Conservation (phyloP, 139 green algal species). For the Tetraselmis striata region DNA sequence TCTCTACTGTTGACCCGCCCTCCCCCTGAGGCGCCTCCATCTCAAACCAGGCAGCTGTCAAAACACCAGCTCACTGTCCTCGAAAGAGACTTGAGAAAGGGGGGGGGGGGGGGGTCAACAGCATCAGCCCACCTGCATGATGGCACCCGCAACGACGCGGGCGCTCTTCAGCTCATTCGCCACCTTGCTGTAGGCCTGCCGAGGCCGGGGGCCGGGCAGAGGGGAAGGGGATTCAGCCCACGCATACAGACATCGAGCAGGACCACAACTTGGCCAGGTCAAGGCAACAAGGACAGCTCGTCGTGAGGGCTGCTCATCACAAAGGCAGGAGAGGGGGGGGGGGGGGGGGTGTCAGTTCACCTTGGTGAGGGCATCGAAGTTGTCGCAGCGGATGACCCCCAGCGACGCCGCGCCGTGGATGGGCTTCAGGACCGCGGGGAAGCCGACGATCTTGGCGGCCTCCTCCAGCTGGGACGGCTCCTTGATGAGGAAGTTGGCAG, state of each 20-base stretch:
- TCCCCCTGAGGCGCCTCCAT: no score
- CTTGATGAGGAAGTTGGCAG: conserved; percentile 53
- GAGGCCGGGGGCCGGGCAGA: background rate
- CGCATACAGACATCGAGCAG: no score
- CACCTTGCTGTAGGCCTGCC: conserved; percentile 18
- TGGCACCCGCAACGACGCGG: conserved; percentile 60
- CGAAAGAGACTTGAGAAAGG: no score
- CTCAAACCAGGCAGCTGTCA: no score
- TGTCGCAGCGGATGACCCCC: conserved; percentile 76
- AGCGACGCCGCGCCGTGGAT: conserved; percentile 79
- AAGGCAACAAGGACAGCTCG: no score
- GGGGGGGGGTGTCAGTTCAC: no score
- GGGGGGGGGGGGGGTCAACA: background rate
- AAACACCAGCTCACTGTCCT: no score
- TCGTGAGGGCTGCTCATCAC: no score
- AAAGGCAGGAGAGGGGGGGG: no score
- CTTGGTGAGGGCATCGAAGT: conserved; percentile 40
- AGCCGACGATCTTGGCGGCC: conserved; percentile 33
- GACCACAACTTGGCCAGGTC: no score
- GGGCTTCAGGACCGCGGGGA: conserved; percentile 83
- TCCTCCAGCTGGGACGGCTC: conserved; percentile 34
- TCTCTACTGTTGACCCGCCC: no score
- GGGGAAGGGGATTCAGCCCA: no score
- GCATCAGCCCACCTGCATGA: conserved; percentile 10
- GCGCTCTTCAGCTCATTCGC: conserved; percentile 32